Evolutionary conservation across 1,139 yeast species (phyloP).

Genomic region (Kodamaea ohmeri): DNA sequence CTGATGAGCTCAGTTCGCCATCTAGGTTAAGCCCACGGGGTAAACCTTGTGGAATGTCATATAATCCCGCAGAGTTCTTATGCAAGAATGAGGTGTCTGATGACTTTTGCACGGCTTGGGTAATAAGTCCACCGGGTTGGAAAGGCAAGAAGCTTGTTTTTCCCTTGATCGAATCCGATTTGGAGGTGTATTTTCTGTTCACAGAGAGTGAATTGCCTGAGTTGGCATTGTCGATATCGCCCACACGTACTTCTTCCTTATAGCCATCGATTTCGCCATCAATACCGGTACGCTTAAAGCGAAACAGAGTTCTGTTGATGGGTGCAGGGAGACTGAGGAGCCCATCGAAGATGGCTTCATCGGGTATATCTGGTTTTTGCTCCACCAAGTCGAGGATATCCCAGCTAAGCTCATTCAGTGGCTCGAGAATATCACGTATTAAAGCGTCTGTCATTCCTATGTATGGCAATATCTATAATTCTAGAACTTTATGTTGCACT

Average conservation of each 20-base stretch:
- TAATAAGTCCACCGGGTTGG: conserved; percentile 82
- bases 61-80: conserved; percentile 69
- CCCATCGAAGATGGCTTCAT: conserved; percentile 33
- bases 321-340: conserved; percentile 52
- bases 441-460: conserved; percentile 2
- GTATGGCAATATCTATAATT: no score
- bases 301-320: conserved; percentile 52
- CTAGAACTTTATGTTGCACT: no score
- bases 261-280: conserved; percentile 64
- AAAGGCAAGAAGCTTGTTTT: conserved; percentile 79
- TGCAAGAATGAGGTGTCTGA: conserved; percentile 50
- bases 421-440: conserved; percentile 35
- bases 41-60: conserved; percentile 82
- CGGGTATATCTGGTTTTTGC: conserved; percentile 36
- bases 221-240: conserved; percentile 51
- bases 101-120: conserved; percentile 17
- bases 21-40: conserved; percentile 58
- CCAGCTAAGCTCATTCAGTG: conserved; percentile 55
- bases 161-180: conserved; percentile 64
- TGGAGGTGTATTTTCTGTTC: conserved; percentile 64
- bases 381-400: conserved; percentile 56
- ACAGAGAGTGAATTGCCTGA: conserved; percentile 72
- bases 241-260: conserved; percentile 55
- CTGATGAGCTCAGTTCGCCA: conserved; percentile 8
- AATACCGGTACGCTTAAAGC: conserved; percentile 72